Base-by-base conservation (phyloP, 2,329 filamentous ascomycete species). In the Ophiostoma angusticollis region DNA sequence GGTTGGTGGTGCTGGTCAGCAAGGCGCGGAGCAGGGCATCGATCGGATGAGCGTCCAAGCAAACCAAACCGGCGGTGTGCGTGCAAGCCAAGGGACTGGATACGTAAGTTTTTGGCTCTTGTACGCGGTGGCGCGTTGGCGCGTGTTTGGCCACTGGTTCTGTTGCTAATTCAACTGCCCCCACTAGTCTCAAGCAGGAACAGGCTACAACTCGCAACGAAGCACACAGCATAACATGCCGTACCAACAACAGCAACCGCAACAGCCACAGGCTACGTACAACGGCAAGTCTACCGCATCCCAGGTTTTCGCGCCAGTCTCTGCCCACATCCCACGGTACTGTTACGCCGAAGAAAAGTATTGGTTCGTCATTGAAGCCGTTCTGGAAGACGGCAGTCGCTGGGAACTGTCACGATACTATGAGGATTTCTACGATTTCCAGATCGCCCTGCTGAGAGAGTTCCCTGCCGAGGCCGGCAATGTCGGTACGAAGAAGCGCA, bases 371-470 rank as follows among this genome's bases (percentile, higher is more conserved):
- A 89, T 98, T 43, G 87, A 95, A 58, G 85, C 84, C 18, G 72
- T 80, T 51, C 74, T 96, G 58, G 85, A 94, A 54, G 87, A 96
- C 55, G 87, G 86, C 34, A 74, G 84, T 33, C 80, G 84, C 54
- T 96, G 87, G 86, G 87, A 95, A 56, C 65, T 98, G 35, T 89
- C 85, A 28, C 78, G 91, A 46, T 91, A 93, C 54, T 98, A 98
- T 54, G 86, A 96, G 58, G 91, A 96, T 62, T 98, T 98, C 56
- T 98, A 96, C 62, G 91, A 96, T 58, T 89, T 96, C 58, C 91
- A 98, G 58, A 96, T 96, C 54, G 84, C 86, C 23, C 76, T 98
- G 8, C 74, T 98, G 35, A 89, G 86, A 31, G 84, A 79, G 48
- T 96, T 95, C 54, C 89, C 91, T 17, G 78, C 83, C 25, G 91